Evolutionary conservation across 768 basidiomycete genomes (phyloP).

Genomic region (Boletus rubescentipes): DNA sequence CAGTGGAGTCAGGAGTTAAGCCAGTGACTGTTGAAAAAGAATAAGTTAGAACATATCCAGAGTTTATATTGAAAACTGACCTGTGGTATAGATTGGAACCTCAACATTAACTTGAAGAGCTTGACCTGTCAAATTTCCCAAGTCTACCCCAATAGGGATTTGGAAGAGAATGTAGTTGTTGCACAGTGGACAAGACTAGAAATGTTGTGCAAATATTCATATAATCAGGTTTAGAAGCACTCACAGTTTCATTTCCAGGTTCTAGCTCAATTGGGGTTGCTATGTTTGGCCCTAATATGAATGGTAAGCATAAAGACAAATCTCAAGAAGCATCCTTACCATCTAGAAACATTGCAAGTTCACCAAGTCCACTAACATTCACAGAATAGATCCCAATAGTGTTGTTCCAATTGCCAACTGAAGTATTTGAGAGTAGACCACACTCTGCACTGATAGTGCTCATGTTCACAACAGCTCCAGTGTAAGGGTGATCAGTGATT

Average conservation of each 20-base stretch:
- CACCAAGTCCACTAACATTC: constrained; percentile 6
- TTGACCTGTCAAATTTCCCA: constrained; percentile 1
- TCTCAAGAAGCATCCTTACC: not conserved
- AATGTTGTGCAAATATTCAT: not conserved
- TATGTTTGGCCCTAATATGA: not conserved
- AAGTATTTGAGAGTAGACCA: constrained; percentile 10
- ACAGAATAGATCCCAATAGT: not conserved
- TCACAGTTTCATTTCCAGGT: not conserved
- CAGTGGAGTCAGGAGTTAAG: fast-evolving
- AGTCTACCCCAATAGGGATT: not conserved
- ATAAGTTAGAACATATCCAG: not conserved
- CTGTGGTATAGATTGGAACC: not conserved
- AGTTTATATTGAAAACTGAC: not conserved
- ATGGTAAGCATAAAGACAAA: not conserved
- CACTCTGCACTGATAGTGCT: constrained; percentile 18
- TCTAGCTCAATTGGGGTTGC: not conserved
- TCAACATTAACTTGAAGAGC: not conserved
- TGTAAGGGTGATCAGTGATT: not conserved
- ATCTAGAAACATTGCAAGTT: not conserved
- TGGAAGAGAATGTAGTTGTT: not conserved
- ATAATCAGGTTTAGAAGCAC: not conserved
- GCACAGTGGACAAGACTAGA: not conserved
- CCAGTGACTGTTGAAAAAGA: not conserved
- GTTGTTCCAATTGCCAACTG: not conserved
- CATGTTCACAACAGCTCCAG: constrained; percentile 14